These are phyloP conservation scores for Ocimum tenuiflorum DNA, from an alignment of 257 asterid species.

Conservation along the genomic window DNA sequence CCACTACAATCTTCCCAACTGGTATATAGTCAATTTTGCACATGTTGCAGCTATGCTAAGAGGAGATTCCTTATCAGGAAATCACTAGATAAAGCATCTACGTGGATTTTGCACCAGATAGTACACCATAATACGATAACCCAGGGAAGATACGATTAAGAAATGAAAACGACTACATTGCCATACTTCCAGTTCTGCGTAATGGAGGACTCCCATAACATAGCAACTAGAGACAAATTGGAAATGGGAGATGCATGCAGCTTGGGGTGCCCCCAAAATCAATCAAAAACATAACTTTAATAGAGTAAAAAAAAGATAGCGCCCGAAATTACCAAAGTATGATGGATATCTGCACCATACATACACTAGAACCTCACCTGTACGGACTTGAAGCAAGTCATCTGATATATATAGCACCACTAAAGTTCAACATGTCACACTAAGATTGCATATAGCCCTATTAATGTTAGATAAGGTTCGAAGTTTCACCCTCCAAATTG, in stretches of 20 bases:
- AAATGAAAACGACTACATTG: background rate
- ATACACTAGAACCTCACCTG: background rate
- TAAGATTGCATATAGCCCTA: background rate
- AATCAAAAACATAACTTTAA: background rate
- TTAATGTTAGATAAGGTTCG: background rate
- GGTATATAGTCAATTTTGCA: background rate
- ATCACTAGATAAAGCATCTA: background rate
- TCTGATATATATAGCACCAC: background rate
- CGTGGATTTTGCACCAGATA: background rate
- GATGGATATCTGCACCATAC: background rate
- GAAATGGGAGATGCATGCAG: no score
- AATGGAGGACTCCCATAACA: no score
- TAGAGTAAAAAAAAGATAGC: background rate
- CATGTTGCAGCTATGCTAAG: background rate
- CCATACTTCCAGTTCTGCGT: no score
- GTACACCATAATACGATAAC: background rate
- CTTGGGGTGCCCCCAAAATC: background rate
- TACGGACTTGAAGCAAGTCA: background rate
- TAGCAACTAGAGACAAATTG: no score
- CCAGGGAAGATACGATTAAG: background rate
- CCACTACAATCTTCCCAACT: background rate
- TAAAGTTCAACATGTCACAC: background rate
- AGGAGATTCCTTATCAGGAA: background rate
- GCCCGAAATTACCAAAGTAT: background rate
- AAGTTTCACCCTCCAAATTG: background rate